These are phyloP conservation scores for Tuber calosporum DNA, from an alignment of 495 filamentous ascomycete genomes.

Conservation along the genomic window DNA sequence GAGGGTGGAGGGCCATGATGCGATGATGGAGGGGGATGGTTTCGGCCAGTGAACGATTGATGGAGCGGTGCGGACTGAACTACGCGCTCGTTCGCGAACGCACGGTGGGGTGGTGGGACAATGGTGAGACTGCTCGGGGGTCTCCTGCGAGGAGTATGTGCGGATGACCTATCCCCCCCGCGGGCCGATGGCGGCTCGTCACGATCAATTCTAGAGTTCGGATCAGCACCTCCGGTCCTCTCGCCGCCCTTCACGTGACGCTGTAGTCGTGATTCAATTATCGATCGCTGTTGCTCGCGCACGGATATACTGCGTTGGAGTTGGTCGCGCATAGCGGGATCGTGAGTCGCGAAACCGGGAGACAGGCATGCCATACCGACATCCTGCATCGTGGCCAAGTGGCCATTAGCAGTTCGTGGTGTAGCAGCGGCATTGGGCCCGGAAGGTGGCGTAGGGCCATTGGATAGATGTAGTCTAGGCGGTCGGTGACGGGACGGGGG, in stretches of 20 bases:
- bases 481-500: slow-evolving; percentile 75
- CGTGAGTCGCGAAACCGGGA: slow-evolving; percentile 89
- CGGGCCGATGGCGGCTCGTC: slow-evolving; percentile 49
- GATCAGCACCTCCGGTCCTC: slow-evolving; percentile 48
- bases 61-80: slow-evolving; percentile 96
- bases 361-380: slow-evolving; percentile 92
- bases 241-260: slow-evolving; percentile 73
- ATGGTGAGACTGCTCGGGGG: slow-evolving; percentile 89
- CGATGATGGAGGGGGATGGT: slow-evolving; percentile 75
- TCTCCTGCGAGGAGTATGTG: slow-evolving; percentile 57
- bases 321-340: slow-evolving; percentile 93
- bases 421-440: slow-evolving; percentile 50
- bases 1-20: slow-evolving; percentile 80
- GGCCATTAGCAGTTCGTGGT: slow-evolving; percentile 63
- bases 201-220: slow-evolving; percentile 47
- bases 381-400: slow-evolving; percentile 82
- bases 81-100: slow-evolving; percentile 91
- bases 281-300: slow-evolving; percentile 84
- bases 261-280: slow-evolving; percentile 87
- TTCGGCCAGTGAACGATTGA: slow-evolving; percentile 87
- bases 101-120: slow-evolving; percentile 88
- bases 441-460: slow-evolving; percentile 55
- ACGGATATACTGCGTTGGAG: slow-evolving; percentile 89
- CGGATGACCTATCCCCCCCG: slow-evolving; percentile 50
- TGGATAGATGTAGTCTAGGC: slow-evolving; percentile 79